Percentiles rank a stretch among this genome's conserved stretches.
Evolutionary conservation across 371 early-diverging fungal genomes (phyloP).

Genomic region (Lichtheimia hyalospora): DNA sequence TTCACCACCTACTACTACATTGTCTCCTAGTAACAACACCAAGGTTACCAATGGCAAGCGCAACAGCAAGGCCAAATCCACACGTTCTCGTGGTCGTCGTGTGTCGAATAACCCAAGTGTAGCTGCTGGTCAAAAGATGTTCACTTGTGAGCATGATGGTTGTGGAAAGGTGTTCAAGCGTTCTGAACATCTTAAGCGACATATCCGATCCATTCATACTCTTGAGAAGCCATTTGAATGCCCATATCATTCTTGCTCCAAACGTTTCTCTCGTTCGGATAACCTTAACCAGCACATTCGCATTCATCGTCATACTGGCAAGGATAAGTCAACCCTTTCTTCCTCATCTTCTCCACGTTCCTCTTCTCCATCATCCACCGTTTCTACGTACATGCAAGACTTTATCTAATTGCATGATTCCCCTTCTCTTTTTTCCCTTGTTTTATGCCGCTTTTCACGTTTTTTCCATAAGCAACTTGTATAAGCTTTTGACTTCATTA

Average conservation of each 20-base stretch:
- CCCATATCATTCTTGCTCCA: constrained; percentile 62
- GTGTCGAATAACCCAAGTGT: constrained; percentile 32
- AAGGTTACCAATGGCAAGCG: not conserved
- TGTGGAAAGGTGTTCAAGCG: constrained; percentile 83
- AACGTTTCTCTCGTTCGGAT: constrained; percentile 59
- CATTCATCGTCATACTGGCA: constrained; percentile 44
- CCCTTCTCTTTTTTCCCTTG: no score
- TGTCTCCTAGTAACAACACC: not conserved
- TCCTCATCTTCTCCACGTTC: not conserved
- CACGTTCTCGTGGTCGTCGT: constrained; percentile 46
- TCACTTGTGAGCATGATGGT: constrained; percentile 48
- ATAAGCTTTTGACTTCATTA: no score
- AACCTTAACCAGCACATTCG: constrained; percentile 68
- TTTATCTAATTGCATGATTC: not conserved
- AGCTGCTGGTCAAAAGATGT: constrained; percentile 37
- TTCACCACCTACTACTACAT: not conserved
- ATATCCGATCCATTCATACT: constrained; percentile 61
- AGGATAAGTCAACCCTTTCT: constrained; percentile 14
- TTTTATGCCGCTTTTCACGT: no score
- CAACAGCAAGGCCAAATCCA: not conserved
- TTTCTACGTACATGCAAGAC: not conserved
- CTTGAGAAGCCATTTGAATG: constrained; percentile 54
- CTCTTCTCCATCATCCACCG: constrained; percentile 1
- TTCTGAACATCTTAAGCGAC: constrained; percentile 81
- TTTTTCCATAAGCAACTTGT: no score